These are phyloP conservation scores for Solanum clarkiae DNA, from an alignment of 257 asterid genomes.

Conservation along the genomic window DNA sequence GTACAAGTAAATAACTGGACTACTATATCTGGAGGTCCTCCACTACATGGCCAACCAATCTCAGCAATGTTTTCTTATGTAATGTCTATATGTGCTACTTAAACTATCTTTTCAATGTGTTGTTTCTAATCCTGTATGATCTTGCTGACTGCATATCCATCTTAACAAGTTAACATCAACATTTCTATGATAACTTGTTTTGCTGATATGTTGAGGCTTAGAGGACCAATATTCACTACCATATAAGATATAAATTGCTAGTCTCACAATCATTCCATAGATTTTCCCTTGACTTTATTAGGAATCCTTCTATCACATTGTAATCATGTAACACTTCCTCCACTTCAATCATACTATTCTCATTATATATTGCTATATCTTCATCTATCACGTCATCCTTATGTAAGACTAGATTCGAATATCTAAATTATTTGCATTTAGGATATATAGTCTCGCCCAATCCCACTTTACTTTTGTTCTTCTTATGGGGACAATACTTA, in stretches of 20 bases:
- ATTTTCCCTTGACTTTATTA: background rate
- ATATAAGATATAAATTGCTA: background rate
- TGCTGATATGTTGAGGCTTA: background rate
- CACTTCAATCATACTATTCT: background rate
- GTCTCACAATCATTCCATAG: background rate
- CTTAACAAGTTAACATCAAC: background rate
- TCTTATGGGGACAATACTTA: background rate
- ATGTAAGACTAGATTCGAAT: background rate
- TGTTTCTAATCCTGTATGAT: background rate
- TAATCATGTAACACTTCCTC: background rate
- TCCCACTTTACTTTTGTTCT: background rate
- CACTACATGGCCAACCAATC: background rate
- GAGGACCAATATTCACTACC: background rate
- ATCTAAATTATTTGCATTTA: background rate
- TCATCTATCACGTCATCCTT: background rate
- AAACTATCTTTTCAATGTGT: background rate
- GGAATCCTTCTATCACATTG: background rate
- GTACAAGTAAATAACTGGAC: background rate
- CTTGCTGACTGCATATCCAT: background rate
- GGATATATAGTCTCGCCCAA: background rate
- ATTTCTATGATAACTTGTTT: background rate
- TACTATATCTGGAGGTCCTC: background rate
- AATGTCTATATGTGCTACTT: background rate
- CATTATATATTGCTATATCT: background rate
- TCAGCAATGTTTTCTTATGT: background rate